phyloP scores from a whole-genome alignment of 1,284 basidiomycete genomes.

The Cryptococcus deneoformans region DNA sequence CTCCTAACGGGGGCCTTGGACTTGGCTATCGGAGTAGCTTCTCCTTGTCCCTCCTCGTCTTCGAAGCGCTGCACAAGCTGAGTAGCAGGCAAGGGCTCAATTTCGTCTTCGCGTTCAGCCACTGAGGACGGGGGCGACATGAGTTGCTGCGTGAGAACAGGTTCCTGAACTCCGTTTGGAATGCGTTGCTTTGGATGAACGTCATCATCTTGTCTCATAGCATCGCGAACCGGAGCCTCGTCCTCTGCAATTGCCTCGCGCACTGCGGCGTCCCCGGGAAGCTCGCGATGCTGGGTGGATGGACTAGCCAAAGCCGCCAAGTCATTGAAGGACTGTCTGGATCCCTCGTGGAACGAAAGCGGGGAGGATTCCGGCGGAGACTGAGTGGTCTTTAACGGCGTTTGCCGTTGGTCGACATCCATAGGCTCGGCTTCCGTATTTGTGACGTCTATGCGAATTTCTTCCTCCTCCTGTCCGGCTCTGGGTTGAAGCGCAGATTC shows the following conservation, averaged over 20 bases:
- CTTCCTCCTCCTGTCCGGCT: no score
- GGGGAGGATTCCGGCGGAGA: not conserved
- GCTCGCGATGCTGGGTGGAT: slow-evolving; percentile 2
- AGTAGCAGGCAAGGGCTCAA: slow-evolving; percentile 9
- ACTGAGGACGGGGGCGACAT: slow-evolving; percentile 16
- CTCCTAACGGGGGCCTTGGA: slow-evolving; percentile 2
- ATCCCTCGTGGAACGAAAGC: slow-evolving; percentile 1
- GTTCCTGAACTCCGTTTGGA: not conserved
- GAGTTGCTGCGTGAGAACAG: slow-evolving; percentile 8
- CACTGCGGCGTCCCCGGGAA: slow-evolving; percentile 18
- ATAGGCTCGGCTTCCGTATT: not conserved
- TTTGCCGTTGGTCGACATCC: not conserved
- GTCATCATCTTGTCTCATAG: not conserved
- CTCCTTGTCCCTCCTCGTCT: not conserved
- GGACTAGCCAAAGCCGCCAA: slow-evolving; percentile 12
- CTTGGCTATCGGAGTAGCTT: not conserved
- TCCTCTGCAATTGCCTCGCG: slow-evolving; percentile 23
- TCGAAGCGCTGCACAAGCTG: slow-evolving; percentile 1
- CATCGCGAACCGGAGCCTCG: slow-evolving; percentile 6
- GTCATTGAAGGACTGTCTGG: slow-evolving; percentile 10
- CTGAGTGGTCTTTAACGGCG: not conserved
- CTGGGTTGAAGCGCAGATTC: no score
- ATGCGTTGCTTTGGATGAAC: no score
- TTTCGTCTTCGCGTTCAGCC: not conserved
- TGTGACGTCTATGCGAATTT: no score